Percentiles rank a stretch among this genome's conserved stretches.
These are phyloP conservation scores for Thuja plicata DNA, from an alignment of 83 land plant species.

Conservation along the genomic window DNA sequence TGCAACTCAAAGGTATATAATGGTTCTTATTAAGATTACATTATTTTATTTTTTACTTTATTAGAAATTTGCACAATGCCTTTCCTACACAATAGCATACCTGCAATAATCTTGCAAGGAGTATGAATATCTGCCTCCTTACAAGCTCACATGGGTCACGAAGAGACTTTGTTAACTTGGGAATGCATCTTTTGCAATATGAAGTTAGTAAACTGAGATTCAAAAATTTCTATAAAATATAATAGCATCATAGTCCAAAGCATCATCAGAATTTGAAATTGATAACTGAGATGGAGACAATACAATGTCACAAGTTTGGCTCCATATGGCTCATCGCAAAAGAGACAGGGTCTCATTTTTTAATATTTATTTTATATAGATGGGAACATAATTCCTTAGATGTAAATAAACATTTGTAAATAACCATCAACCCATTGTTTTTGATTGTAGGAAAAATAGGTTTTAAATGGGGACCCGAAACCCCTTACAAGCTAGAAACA, in stretches of 20 bases:
- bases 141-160: conserved; percentile 92
- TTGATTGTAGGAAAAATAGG: too few species aligned
- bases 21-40: background rate
- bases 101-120: conserved; percentile 88
- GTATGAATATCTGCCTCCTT: conserved; percentile 81
- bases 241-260: too few species aligned
- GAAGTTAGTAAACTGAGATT: too few species aligned
- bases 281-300: background rate
- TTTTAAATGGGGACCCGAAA: too few species aligned
- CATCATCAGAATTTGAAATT: background rate
- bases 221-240: too few species aligned
- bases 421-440: background rate
- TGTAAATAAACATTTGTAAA: background rate
- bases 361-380: background rate
- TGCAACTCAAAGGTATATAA: background rate
- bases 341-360: background rate
- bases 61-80: background rate
- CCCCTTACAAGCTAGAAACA: too few species aligned
- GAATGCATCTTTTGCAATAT: too few species aligned
- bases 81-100: conserved; percentile 19
- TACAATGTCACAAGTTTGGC: background rate
- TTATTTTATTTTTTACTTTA: background rate
- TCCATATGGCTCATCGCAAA: background rate
- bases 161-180: too few species aligned
- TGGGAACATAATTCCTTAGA: background rate